phyloP scores from a whole-genome alignment of 768 basidiomycete genomes.

The Macrolepiota fuliginosa region DNA sequence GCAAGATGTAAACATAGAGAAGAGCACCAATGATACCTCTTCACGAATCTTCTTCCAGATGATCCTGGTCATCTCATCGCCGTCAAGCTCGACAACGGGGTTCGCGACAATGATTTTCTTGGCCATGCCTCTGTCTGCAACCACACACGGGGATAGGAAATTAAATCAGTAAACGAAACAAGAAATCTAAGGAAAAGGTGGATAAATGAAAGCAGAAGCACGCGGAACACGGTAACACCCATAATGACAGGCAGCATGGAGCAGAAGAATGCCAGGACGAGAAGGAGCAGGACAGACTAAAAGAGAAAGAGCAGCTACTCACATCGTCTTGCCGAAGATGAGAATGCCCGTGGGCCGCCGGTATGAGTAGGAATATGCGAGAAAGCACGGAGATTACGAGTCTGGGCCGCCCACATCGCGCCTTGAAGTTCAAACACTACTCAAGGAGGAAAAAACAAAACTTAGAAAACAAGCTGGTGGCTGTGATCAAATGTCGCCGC shows the following conservation, averaged over 20 bases:
- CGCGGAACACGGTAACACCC: not conserved
- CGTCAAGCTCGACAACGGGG: slow-evolving; percentile 93
- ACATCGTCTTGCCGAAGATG: slow-evolving; percentile 8
- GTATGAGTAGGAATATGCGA: not conserved
- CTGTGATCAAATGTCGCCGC: not conserved
- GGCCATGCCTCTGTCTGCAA: slow-evolving; percentile 15
- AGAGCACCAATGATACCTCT: slow-evolving; percentile 55
- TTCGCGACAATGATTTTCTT: slow-evolving; percentile 83
- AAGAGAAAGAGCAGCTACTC: not conserved
- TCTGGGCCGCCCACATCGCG: slow-evolving; percentile 1
- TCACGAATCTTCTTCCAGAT: slow-evolving; percentile 99
- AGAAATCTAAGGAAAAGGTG: not conserved
- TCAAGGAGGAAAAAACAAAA: not conserved
- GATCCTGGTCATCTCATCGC: slow-evolving; percentile 99
- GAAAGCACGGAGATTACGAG: slow-evolving; percentile 1
- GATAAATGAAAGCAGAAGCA: not conserved
- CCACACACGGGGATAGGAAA: not conserved
- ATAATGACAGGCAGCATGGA: not conserved
- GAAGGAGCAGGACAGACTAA: not conserved
- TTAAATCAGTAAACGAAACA: not conserved
- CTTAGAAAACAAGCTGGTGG: not conserved
- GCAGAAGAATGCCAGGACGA: not conserved
- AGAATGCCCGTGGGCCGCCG: not conserved
- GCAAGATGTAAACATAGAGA: not conserved
- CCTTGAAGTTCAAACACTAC: not conserved